phyloP scores from a whole-genome alignment of 768 basidiomycete species.

The Hebeloma cylindrosporum region DNA sequence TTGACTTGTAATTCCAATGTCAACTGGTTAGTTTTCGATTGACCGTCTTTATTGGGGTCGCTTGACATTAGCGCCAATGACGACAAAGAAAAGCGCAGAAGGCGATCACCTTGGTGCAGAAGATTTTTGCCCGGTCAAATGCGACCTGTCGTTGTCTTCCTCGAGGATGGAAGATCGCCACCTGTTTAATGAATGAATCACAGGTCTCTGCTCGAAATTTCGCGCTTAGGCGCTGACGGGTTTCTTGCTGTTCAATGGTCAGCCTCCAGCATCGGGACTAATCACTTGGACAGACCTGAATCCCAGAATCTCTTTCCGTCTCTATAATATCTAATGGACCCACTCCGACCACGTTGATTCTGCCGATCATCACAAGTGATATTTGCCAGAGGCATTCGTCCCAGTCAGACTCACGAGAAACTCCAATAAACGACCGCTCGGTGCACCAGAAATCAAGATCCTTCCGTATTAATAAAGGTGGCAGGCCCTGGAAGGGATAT shows the following conservation, averaged over 20 bases:
- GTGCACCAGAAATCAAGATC: conserved; percentile 60
- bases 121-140: conserved; percentile 55
- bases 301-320: conserved; percentile 1
- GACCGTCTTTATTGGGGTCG: conserved; percentile 17
- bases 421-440: conserved; percentile 49
- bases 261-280: conserved; percentile 6
- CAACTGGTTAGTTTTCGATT: conserved; percentile 19
- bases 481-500: conserved; percentile 40
- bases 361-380: conserved; percentile 54
- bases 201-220: conserved; percentile 57
- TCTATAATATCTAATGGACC: conserved; percentile 5
- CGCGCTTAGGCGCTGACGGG: conserved; percentile 43
- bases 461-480: conserved; percentile 46
- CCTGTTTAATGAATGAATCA: conserved; percentile 44
- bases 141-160: conserved; percentile 37
- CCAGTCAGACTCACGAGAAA: conserved; percentile 55
- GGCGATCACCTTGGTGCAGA: conserved; percentile 47
- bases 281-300: conserved; percentile 11
- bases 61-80: neutral
- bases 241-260: conserved; percentile 32
- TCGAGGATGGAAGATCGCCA: conserved; percentile 29
- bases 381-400: conserved; percentile 67
- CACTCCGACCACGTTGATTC: conserved; percentile 13
- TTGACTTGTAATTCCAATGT: conserved; percentile 10
- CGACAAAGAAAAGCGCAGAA: conserved; percentile 1